Conservation (phyloP, 768 basidiomycete genomes). For the Kwoniella dendrophila region DNA sequence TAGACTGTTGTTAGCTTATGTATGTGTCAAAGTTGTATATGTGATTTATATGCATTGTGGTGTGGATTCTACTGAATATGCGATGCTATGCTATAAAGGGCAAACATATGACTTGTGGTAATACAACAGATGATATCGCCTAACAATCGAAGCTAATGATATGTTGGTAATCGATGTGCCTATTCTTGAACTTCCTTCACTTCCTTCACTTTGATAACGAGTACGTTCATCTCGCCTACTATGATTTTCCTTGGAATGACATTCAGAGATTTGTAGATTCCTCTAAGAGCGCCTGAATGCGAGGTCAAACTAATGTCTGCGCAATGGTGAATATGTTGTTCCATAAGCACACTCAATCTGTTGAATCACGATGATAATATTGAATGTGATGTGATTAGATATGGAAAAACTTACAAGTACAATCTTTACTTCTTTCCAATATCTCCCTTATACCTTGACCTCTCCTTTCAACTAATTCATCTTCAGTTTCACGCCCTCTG, state of each 20-base stretch:
- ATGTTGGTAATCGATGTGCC: no score
- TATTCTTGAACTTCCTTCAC: no score
- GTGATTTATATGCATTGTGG: neutral
- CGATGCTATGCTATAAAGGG: no score
- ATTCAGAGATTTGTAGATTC: constrained; percentile 30
- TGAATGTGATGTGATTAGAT: neutral
- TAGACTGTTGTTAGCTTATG: no score
- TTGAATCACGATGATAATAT: neutral
- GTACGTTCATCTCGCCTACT: constrained; percentile 41
- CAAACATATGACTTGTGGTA: no score
- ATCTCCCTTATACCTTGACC: constrained; percentile 28
- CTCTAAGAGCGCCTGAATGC: constrained; percentile 34
- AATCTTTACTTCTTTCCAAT: constrained; percentile 14
- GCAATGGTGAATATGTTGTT: neutral
- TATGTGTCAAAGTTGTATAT: neutral
- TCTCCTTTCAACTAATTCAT: constrained; percentile 28
- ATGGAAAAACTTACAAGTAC: constrained; percentile 33
- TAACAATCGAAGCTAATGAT: no score
- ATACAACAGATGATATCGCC: no score
- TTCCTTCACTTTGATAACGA: constrained; percentile 35
- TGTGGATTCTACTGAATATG: no score
- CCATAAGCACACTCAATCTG: neutral
- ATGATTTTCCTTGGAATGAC: constrained; percentile 13
- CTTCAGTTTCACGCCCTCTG: constrained; percentile 32
- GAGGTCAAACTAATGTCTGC: constrained; percentile 39